Evolutionary conservation across 306 rosid genomes (phyloP).

Genomic region (Acacia acuminata): DNA sequence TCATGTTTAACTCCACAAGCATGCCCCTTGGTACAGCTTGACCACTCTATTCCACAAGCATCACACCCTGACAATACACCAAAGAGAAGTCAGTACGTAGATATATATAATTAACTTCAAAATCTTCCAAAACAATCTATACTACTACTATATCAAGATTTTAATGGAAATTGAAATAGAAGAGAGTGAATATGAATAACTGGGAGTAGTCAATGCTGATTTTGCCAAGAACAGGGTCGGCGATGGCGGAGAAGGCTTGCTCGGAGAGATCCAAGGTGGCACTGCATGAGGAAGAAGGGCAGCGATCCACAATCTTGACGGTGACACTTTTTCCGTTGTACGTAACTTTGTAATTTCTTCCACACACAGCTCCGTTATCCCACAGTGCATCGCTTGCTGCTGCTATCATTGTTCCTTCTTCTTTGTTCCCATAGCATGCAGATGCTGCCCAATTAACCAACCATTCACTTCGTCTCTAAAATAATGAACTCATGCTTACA

Average conservation of each 20-base stretch:
- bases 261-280: conserved; percentile 37
- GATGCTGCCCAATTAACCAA: conserved; percentile 23
- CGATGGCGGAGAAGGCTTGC: conserved; percentile 35
- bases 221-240: conserved; percentile 28
- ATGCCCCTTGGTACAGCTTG: not conserved
- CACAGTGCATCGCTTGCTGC: conserved; percentile 29
- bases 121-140: not conserved
- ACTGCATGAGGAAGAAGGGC: conserved; percentile 35
- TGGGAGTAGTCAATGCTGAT: conserved; percentile 26
- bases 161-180: too few species aligned
- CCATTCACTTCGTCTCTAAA: not conserved
- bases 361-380: conserved; percentile 35
- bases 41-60: not conserved
- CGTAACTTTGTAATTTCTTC: conserved; percentile 16
- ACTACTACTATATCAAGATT: too few species aligned
- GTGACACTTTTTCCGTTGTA: conserved; percentile 30
- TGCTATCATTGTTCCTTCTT: conserved; percentile 36
- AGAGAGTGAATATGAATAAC: not conserved
- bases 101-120: not conserved
- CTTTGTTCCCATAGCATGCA: conserved; percentile 27
- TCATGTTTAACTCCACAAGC: not conserved
- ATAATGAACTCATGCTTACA: not conserved
- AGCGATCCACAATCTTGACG: conserved; percentile 39
- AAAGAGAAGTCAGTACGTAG: not conserved
- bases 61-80: not conserved